Conservation (phyloP, 2,329 filamentous ascomycete species). For the Pyrenophora teres region DNA sequence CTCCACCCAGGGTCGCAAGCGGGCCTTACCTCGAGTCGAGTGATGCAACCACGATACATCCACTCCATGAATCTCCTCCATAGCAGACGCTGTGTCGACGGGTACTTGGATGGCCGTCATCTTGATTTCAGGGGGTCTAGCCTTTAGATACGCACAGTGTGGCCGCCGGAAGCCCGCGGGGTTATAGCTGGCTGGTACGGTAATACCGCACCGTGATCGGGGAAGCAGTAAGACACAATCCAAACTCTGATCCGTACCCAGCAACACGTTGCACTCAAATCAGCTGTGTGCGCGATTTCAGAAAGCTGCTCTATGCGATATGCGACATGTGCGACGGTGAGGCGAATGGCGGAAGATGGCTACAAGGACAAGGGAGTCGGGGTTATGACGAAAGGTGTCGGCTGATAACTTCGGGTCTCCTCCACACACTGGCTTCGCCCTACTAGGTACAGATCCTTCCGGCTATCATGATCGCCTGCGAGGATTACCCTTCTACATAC, state of each 20-base stretch:
- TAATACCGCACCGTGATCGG: constrained; percentile 25
- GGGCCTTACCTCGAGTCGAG: constrained; percentile 73
- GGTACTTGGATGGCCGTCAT: constrained; percentile 31
- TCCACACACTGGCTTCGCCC: constrained; percentile 2
- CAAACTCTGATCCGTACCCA: constrained; percentile 1
- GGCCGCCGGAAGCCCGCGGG: constrained; percentile 36
- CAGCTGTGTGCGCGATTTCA: constrained; percentile 14
- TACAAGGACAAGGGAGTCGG: constrained; percentile 7
- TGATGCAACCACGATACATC: constrained; percentile 93
- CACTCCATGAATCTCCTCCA: constrained; percentile 81
- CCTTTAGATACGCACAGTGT: constrained; percentile 18
- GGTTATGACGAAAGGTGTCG: constrained; percentile 22
- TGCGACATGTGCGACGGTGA: constrained; percentile 15
- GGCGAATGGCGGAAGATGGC: constrained; percentile 10
- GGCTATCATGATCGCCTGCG: constrained; percentile 3
- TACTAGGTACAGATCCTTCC: not conserved
- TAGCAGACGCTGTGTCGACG: constrained; percentile 46
- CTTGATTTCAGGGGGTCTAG: constrained; percentile 22
- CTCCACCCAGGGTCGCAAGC: constrained; percentile 29
- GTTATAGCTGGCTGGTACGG: constrained; percentile 14
- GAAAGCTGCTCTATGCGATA: constrained; percentile 19
- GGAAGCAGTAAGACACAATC: constrained; percentile 19
- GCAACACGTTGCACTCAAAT: constrained; percentile 14
- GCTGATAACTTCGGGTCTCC: constrained; percentile 27
- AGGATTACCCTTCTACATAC: not conserved